Conservation (phyloP, 352 stramenopile species). For the Phytophthora pisi region DNA sequence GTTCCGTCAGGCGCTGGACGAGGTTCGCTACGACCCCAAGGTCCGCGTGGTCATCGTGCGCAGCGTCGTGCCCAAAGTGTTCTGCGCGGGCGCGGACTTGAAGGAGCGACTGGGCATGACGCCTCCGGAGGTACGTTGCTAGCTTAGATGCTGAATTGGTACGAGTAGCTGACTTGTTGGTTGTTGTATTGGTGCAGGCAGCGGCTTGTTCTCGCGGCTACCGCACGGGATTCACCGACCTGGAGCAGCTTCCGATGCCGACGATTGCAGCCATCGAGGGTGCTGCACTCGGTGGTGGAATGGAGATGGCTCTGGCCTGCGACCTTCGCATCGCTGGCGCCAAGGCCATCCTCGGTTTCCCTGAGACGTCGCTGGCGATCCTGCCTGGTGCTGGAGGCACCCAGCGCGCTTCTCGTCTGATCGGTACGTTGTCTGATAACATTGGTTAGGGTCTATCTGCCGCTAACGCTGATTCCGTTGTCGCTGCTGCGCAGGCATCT, state of each 20-base stretch:
- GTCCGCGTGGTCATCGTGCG: constrained; percentile 84
- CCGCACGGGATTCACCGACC: constrained; percentile 83
- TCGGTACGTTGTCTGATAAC: constrained; percentile 50
- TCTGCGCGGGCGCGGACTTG: constrained; percentile 90
- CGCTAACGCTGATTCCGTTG: background rate
- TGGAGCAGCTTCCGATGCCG: constrained; percentile 91
- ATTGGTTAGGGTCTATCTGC: background rate
- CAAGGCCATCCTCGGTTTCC: constrained; percentile 89
- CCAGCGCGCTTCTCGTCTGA: constrained; percentile 91
- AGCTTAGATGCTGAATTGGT: too few relatives aligned
- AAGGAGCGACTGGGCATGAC: constrained; percentile 92
- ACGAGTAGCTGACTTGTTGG: background rate
- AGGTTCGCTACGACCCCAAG: constrained; percentile 65
- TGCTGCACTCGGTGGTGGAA: constrained; percentile 89
- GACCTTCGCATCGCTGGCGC: constrained; percentile 91
- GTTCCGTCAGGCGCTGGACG: constrained; percentile 71
- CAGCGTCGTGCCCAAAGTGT: constrained; percentile 82
- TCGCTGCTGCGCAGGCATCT: constrained; percentile 46
- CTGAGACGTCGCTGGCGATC: constrained; percentile 93
- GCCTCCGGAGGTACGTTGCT: constrained; percentile 63
- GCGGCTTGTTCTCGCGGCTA: constrained; percentile 52
- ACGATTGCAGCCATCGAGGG: constrained; percentile 94
- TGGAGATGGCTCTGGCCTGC: constrained; percentile 92
- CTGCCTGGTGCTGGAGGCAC: constrained; percentile 94
- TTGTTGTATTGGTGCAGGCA: constrained; percentile 26